Evolutionary conservation across 208 protist genomes (phyloP).

Genomic region (Trypanosoma avium): DNA sequence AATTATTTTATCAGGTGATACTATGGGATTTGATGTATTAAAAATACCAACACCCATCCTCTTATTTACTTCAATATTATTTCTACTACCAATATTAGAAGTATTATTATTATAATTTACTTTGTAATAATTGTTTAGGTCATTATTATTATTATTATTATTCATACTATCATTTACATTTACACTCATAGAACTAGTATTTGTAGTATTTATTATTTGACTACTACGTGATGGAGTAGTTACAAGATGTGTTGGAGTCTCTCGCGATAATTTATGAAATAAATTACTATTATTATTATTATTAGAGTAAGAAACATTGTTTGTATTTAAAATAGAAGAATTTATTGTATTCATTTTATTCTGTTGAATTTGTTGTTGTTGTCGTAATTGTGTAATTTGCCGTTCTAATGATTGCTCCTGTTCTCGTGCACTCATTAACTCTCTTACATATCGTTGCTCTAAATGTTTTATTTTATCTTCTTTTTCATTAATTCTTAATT

Average conservation of each 20-base stretch:
- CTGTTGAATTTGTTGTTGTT: background rate
- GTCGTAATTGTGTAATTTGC: background rate
- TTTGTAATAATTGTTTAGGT: background rate
- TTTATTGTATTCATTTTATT: background rate
- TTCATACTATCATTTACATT: background rate
- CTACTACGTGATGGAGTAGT: background rate
- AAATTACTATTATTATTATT: background rate
- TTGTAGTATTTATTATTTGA: background rate
- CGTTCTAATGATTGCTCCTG: slow-evolving; percentile 6
- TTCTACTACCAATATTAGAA: too few relatives aligned
- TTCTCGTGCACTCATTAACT: slow-evolving; percentile 9
- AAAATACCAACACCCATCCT: too few relatives aligned
- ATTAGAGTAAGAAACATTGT: background rate
- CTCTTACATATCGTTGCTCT: background rate
- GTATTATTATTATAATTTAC: too few relatives aligned
- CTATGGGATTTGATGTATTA: too few relatives aligned
- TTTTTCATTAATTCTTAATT: background rate
- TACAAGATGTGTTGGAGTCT: background rate
- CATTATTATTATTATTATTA: background rate
- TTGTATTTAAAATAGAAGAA: background rate
- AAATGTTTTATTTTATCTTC: background rate
- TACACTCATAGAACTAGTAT: background rate
- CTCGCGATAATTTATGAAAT: background rate
- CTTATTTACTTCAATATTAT: too few relatives aligned
- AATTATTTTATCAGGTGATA: too few relatives aligned